phyloP scores from a whole-genome alignment of 139 green algal genomes.

The Ulvella scutata region DNA sequence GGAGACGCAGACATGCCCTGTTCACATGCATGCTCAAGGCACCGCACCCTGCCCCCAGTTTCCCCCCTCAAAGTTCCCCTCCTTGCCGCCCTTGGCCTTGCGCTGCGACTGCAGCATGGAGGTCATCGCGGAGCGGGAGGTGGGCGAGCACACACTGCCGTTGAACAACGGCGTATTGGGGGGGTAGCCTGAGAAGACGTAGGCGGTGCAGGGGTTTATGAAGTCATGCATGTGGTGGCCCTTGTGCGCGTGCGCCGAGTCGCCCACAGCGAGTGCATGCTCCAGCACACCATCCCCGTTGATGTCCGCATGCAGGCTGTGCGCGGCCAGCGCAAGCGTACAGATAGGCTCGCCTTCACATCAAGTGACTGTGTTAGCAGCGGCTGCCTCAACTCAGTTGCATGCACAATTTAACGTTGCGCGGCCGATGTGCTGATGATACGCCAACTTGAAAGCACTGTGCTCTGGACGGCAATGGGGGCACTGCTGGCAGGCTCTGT shows the following conservation, averaged over 20 bases:
- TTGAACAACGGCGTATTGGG: slow-evolving; percentile 62
- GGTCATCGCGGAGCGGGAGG: slow-evolving; percentile 5
- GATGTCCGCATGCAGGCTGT: slow-evolving; percentile 79
- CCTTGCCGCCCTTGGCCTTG: neutral
- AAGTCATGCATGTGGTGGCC: slow-evolving; percentile 9
- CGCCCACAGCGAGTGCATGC: slow-evolving; percentile 45
- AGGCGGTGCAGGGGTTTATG: slow-evolving; percentile 25
- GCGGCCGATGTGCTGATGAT: too few relatives aligned
- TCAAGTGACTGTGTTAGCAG: too few relatives aligned
- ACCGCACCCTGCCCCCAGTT: too few relatives aligned
- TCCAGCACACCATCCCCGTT: slow-evolving; percentile 92
- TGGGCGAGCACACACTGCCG: slow-evolving; percentile 42
- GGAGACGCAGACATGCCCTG: neutral
- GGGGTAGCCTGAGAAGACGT: slow-evolving; percentile 59
- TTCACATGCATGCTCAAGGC: too few relatives aligned
- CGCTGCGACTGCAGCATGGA: neutral
- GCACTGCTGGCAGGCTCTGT: too few relatives aligned
- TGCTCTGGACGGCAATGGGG: too few relatives aligned
- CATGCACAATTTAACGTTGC: too few relatives aligned
- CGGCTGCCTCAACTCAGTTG: too few relatives aligned
- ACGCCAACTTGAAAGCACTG: too few relatives aligned
- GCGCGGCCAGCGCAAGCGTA: slow-evolving; percentile 56
- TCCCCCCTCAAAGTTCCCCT: too few relatives aligned
- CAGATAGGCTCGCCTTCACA: slow-evolving; percentile 54
- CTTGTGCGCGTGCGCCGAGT: neutral